Conservation (phyloP, 2,329 filamentous ascomycete species). For the Fusarium sp. region DNA sequence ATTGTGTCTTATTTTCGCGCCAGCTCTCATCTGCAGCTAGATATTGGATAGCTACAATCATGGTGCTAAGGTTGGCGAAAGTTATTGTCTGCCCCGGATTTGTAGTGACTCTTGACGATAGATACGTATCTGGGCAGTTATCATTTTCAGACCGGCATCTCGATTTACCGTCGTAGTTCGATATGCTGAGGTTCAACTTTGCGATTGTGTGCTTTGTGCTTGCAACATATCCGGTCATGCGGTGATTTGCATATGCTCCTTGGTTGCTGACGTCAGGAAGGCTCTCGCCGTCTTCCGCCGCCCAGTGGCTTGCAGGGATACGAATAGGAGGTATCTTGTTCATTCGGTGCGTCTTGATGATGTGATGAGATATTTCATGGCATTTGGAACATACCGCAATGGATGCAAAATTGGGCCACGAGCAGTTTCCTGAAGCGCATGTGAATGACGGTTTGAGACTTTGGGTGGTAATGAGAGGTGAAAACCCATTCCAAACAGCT, state of each 20-base stretch:
- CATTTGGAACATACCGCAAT: constrained; percentile 24
- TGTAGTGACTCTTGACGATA: constrained; percentile 8
- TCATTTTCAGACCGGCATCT: neutral
- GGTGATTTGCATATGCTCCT: neutral
- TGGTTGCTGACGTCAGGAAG: constrained; percentile 18
- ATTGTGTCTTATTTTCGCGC: constrained; percentile 1
- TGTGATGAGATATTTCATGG: neutral
- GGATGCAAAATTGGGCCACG: constrained; percentile 10
- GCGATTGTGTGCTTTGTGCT: constrained; percentile 5
- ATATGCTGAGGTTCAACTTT: neutral
- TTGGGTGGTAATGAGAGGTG: neutral
- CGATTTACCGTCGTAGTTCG: constrained; percentile 4
- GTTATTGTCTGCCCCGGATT: constrained; percentile 19
- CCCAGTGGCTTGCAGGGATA: neutral
- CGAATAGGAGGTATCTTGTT: neutral
- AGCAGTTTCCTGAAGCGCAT: constrained; percentile 28
- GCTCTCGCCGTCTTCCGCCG: neutral
- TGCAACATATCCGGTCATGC: neutral
- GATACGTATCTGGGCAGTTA: constrained; percentile 10
- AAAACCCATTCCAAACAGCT: constrained; percentile 16
- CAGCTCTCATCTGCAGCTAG: constrained; percentile 11
- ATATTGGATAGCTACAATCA: constrained; percentile 24
- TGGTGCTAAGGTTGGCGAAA: constrained; percentile 8
- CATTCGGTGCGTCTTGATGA: neutral
- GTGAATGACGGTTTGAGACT: constrained; percentile 10